Evolutionary conservation across 441 rosid species (phyloP), one percentile per base, ranked within the genome.

Genomic region (Bocquillonia castaneifolia): DNA sequence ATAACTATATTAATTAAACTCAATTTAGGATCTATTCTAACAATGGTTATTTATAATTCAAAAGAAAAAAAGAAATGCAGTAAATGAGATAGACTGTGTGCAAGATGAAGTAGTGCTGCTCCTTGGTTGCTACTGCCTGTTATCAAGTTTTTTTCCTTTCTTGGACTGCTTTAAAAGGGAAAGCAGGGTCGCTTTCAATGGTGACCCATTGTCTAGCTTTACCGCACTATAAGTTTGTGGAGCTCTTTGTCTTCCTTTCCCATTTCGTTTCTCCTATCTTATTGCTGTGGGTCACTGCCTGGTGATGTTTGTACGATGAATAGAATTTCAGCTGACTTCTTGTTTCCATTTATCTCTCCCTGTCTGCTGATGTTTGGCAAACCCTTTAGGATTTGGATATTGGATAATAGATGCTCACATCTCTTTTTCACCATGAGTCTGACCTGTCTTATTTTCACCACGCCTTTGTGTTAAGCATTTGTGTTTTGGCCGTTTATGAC

Each of bases 201-300:
- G 61, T 40, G 69, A 17, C 59, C 59, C 45, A 23, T 66, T 26
- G 61, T 40, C 6, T 6, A 54, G 59, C 34, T 50, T 48, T 22
- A 2, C 31, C 51, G 32, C 50, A 13, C 50, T 25, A 60, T 18
- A 28, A 25, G 5, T n/a, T 55, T 53, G 42, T 9, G 40, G 25
- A 32, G 37, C 47, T 36, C 10, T 59, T n/a, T n/a, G n/a, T n/a
- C n/a, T n/a, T n/a, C n/a, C n/a, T n/a, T n/a, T n/a, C n/a, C n/a
- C n/a, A n/a, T n/a, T n/a, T n/a, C n/a, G n/a, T n/a, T n/a, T n/a
- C n/a, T n/a, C n/a, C n/a, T n/a, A n/a, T n/a, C n/a, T n/a, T n/a
- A n/a, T n/a, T n/a, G n/a, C n/a, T n/a, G n/a, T n/a, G n/a, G n/a
- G n/a, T n/a, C n/a, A n/a, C n/a, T n/a, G n/a, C n/a, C n/a, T n/a